Conservation (phyloP, 345 rosid species). For the Conringia planisiliqua region DNA sequence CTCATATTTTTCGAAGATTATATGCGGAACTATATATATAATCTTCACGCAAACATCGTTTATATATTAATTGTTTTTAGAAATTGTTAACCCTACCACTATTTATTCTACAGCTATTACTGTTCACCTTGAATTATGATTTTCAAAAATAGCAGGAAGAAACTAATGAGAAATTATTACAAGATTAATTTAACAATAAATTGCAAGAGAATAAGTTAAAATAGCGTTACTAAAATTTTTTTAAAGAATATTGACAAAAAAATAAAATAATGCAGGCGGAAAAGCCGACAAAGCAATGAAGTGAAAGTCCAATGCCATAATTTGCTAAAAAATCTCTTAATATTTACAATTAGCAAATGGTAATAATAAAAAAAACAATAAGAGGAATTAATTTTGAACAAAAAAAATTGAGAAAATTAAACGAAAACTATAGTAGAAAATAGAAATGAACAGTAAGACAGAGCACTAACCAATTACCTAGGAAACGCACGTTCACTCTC, state of each 20-base stretch:
- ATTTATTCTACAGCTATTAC: not conserved
- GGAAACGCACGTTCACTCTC: conserved; percentile 40
- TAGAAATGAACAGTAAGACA: conserved; percentile 29
- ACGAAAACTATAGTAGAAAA: not conserved
- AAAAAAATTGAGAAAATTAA: not conserved
- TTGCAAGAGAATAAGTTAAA: not conserved
- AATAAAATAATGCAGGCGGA: not conserved
- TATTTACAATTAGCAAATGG: not conserved
- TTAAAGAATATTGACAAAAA: not conserved
- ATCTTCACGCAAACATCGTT: not conserved
- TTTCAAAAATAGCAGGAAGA: not conserved
- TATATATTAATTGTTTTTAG: not conserved
- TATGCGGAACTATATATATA: too few species aligned
- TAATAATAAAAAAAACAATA: not conserved
- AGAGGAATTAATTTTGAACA: not conserved
- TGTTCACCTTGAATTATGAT: not conserved
- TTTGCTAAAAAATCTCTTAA: not conserved
- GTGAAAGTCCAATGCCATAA: not conserved
- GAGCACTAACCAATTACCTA: conserved; percentile 36
- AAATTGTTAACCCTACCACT: not conserved
- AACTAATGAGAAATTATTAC: not conserved
- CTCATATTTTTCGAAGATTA: not conserved
- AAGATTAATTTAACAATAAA: not conserved
- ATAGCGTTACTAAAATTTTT: not conserved
- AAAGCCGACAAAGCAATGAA: conserved; percentile 8